Percentiles rank a stretch among this genome's conserved stretches.
These are phyloP conservation scores for Sparassis latifolia DNA, from an alignment of 1,284 basidiomycete species.

Conservation along the genomic window DNA sequence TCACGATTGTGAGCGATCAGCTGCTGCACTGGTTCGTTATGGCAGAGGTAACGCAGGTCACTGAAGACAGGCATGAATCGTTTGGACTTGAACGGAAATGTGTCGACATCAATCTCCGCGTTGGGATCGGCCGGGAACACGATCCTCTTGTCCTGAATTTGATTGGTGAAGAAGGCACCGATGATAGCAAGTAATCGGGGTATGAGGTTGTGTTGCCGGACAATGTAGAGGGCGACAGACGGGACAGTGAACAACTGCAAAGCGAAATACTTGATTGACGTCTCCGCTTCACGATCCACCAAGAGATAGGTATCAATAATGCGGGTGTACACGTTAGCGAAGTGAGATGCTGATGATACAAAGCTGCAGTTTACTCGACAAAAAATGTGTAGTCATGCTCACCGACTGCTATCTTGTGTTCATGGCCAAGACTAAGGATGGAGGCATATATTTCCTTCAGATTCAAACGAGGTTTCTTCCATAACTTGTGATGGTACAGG, in stretches of 20 bases:
- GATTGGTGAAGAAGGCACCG: conserved; percentile 84
- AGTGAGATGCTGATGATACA: conserved; percentile 60
- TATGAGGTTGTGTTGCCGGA: conserved; percentile 70
- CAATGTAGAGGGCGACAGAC: conserved; percentile 74
- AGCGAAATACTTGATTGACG: conserved; percentile 88
- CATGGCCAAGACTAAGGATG: conserved; percentile 64
- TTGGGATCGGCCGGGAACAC: conserved; percentile 40
- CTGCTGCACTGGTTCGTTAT: conserved; percentile 70
- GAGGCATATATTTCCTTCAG: conserved; percentile 82
- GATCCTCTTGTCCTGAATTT: conserved; percentile 66
- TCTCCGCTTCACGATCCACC: conserved; percentile 88
- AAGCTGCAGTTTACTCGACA: conserved; percentile 3
- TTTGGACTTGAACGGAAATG: conserved; percentile 85
- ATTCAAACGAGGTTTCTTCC: conserved; percentile 78
- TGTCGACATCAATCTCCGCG: conserved; percentile 68
- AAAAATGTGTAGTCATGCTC: conserved; percentile 17
- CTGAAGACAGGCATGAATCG: conserved; percentile 89
- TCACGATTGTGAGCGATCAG: conserved; percentile 63
- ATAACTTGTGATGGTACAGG: conserved; percentile 73
- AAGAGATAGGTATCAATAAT: conserved; percentile 88
- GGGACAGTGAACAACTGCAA: conserved; percentile 89
- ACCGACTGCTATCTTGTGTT: conserved; percentile 78
- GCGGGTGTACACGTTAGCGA: conserved; percentile 80
- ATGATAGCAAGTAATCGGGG: conserved; percentile 76
- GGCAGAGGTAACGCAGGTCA: conserved; percentile 75